Evolutionary conservation across 257 asterid genomes (phyloP), one percentile per base, ranked within the genome.

Genomic region (Forsythia viridissima): DNA sequence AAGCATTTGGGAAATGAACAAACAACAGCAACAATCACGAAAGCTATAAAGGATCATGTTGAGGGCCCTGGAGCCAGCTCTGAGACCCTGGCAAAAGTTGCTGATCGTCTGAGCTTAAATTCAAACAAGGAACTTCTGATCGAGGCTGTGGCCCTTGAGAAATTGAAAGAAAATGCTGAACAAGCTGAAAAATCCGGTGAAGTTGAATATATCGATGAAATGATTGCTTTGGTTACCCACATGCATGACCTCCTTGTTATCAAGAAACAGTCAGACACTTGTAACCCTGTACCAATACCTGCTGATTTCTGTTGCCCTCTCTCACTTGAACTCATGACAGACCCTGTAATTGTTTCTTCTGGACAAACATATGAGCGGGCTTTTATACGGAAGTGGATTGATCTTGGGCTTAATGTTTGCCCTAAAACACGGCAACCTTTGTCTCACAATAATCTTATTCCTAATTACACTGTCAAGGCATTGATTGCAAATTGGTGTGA

Each of bases 341-440:
- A 93, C 74, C 98, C 98, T 82, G 98, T 93, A 74, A 92, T 93
- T 84, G 94, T 93, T 80, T 91, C 96, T 51, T 93, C 97, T 76
- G 98, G 98, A 70, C 96, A 92, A 90, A 93, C 98, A n/a, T 93
- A 92, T 41, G 98, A 93, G 84, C 87, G 94, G 59, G 93, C 90
- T 74, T 93, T 90, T 76, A 93, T 93, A 70, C 87, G 92, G 76
- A 87, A 85, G 77, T 93, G 98, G 98, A 87, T 91, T 72, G 97
- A 92, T 76, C 97, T 93, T 71, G 98, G 98, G 24, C 91, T 93
- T 48, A 88, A 89, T 57, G 94, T 93, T 79, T 93, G 98, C 85
- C 97, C 98, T 43, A 93, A 93, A 91, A 90, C 98, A 21, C 85
- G 96, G 37, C 98, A 93, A 86, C 79, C 93, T 74, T 87, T 93